Evolutionary conservation across 352 stramenopile genomes (phyloP).

Genomic region (Phytophthora pini): DNA sequence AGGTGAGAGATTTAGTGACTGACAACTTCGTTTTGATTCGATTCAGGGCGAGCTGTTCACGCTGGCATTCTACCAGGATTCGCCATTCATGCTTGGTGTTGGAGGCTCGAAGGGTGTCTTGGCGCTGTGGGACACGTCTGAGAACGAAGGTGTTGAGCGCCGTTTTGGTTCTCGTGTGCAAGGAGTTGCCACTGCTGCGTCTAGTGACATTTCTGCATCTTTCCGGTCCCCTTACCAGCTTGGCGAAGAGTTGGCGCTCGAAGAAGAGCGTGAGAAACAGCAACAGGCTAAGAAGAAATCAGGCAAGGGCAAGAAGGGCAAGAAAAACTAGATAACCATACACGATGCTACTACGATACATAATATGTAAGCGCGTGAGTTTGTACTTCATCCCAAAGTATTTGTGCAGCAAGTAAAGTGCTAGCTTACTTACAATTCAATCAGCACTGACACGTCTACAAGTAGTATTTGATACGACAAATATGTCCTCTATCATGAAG

Average conservation of each 20-base stretch:
- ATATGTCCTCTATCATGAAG: neutral
- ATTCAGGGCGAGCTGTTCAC: constrained; percentile 89
- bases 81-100: constrained; percentile 90
- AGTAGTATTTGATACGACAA: neutral
- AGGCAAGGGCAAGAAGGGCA: constrained; percentile 45
- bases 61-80: constrained; percentile 91
- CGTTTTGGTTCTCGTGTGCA: constrained; percentile 84
- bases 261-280: constrained; percentile 72
- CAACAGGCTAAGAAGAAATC: constrained; percentile 60
- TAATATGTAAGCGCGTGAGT: constrained; percentile 14
- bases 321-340: constrained; percentile 45
- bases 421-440: neutral
- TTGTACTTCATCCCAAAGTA: neutral
- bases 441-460: constrained; percentile 6
- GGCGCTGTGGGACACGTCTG: constrained; percentile 90
- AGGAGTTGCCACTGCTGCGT: constrained; percentile 28
- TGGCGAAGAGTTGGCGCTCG: constrained; percentile 74
- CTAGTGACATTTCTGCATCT: constrained; percentile 67
- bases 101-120: constrained; percentile 89
- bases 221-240: constrained; percentile 80
- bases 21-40: constrained; percentile 17
- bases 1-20: neutral
- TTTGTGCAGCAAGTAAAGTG: no score
- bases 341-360: constrained; percentile 18
- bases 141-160: constrained; percentile 87